Percentiles rank a stretch among this genome's conserved stretches.
Evolutionary conservation across 345 rosid genomes (phyloP).

Genomic region (Melaleuca alternifolia): DNA sequence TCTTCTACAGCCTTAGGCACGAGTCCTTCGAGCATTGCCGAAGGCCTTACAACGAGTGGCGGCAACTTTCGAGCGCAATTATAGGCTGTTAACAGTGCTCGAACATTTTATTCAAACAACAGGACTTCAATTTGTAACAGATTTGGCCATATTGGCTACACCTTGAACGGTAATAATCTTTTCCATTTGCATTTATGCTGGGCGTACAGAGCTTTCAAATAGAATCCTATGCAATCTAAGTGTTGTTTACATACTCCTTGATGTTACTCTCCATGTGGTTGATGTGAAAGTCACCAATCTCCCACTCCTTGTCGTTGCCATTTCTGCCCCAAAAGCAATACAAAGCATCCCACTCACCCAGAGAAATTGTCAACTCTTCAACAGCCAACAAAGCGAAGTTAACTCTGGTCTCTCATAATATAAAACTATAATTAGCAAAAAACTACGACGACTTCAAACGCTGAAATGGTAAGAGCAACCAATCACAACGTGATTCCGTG

Average conservation of each 20-base stretch:
- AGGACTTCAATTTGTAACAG: background rate
- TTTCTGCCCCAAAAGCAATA: background rate
- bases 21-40: too few species aligned
- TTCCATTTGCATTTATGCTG: background rate
- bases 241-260: background rate
- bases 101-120: background rate
- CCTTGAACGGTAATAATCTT: background rate
- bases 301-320: background rate
- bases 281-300: background rate
- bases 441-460: background rate
- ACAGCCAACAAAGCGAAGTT: background rate
- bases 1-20: too few species aligned
- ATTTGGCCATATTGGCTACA: background rate
- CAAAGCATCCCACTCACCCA: background rate
- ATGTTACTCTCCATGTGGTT: background rate
- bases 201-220: background rate
- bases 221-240: background rate
- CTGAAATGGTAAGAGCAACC: background rate
- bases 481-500: slow-evolving; percentile 45
- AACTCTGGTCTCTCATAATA: background rate
- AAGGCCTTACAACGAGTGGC: too few species aligned
- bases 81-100: background rate
- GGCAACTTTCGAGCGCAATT: too few species aligned
- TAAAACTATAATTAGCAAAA: background rate
- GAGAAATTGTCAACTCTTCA: background rate